phyloP scores from a whole-genome alignment of 2,329 filamentous ascomycete species.

The Lithohypha guttulata region DNA sequence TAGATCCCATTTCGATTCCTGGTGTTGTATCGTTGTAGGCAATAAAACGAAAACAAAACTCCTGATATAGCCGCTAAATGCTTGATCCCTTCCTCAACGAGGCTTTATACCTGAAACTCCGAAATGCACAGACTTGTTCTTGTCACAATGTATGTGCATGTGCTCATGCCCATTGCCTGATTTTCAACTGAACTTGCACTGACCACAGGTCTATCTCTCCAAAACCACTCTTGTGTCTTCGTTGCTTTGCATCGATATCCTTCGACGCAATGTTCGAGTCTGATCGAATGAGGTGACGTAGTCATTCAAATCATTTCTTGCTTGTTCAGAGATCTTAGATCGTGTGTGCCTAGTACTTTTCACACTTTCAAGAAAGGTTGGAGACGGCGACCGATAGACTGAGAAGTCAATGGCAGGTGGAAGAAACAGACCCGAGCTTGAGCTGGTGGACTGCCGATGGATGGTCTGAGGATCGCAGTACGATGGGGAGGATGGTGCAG shows the following conservation, averaged over 20 bases:
- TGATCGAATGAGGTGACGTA: constrained; percentile 88
- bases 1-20: too few species aligned
- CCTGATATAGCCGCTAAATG: too few species aligned
- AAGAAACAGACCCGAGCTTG: constrained; percentile 52
- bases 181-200: too few species aligned
- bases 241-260: constrained; percentile 22
- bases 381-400: constrained; percentile 33
- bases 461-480: constrained; percentile 45
- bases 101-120: too few species aligned
- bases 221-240: too few species aligned
- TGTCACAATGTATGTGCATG: too few species aligned
- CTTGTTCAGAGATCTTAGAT: constrained; percentile 57
- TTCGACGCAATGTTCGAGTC: constrained; percentile 43
- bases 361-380: constrained; percentile 53
- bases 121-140: too few species aligned
- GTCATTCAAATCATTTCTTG: constrained; percentile 66
- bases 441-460: constrained; percentile 42
- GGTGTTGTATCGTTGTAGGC: too few species aligned
- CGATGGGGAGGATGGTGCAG: constrained; percentile 28
- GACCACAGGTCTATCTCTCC: too few species aligned
- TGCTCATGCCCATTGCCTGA: too few species aligned
- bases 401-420: constrained; percentile 66
- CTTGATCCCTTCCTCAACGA: too few species aligned
- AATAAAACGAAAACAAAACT: too few species aligned
- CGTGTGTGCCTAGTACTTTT: constrained; percentile 49